phyloP scores from a whole-genome alignment of 179 eudicot genomes.

The Patellifolia procumbens region DNA sequence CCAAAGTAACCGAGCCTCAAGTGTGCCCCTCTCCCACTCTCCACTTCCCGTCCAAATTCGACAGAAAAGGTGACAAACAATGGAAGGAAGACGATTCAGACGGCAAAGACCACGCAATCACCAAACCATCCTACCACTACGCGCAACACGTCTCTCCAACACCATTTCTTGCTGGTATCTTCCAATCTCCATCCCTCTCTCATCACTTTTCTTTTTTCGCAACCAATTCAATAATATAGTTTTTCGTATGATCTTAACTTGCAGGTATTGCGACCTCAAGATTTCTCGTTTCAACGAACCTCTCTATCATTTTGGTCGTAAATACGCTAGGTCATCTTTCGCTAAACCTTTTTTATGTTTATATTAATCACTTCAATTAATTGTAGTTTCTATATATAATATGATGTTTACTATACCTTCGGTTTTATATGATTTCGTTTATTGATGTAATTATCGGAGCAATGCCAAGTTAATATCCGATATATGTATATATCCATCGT shows the following conservation, averaged over 20 bases:
- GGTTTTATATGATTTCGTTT: too few relatives aligned
- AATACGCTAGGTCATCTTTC: slow-evolving; percentile 51
- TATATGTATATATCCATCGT: too few relatives aligned
- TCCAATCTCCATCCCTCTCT: background rate
- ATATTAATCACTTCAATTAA: background rate
- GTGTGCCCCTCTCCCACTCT: too few relatives aligned
- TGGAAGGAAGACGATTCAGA: slow-evolving; percentile 49
- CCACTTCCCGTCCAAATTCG: too few relatives aligned
- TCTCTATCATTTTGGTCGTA: slow-evolving; percentile 58
- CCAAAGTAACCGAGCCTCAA: too few relatives aligned
- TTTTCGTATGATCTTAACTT: background rate
- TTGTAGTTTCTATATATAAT: background rate
- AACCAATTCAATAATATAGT: background rate
- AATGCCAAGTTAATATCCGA: too few relatives aligned
- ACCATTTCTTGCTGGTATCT: slow-evolving; percentile 71
- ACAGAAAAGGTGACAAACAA: too few relatives aligned
- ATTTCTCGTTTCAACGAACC: slow-evolving; percentile 55
- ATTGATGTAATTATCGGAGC: too few relatives aligned
- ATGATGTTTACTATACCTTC: background rate
- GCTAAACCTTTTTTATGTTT: background rate
- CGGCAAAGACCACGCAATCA: slow-evolving; percentile 40
- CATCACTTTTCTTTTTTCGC: background rate
- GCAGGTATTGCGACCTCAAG: slow-evolving; percentile 83
- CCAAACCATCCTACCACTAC: slow-evolving; percentile 62
- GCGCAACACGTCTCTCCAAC: slow-evolving; percentile 43